Conservation (phyloP, 345 rosid genomes). For the Hibiscus trionum region DNA sequence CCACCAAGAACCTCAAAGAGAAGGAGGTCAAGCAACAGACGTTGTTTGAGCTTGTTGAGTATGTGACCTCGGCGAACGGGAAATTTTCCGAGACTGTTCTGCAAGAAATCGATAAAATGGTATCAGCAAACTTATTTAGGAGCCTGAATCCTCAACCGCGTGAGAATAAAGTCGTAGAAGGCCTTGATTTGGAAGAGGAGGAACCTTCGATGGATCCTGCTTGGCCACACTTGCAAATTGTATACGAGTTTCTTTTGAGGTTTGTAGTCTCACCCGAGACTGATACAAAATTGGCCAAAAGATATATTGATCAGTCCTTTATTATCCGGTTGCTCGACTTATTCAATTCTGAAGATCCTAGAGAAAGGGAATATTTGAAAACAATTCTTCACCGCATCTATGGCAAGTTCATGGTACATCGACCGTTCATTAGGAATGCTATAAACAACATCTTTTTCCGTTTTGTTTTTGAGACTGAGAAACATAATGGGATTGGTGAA, state of each 20-base stretch:
- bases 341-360: slow-evolving; percentile 87
- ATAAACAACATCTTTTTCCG: slow-evolving; percentile 69
- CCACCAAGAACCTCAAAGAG: slow-evolving; percentile 62
- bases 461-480: slow-evolving; percentile 73
- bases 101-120: slow-evolving; percentile 59
- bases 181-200: slow-evolving; percentile 72
- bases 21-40: slow-evolving; percentile 82
- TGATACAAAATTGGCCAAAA: slow-evolving; percentile 69
- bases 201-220: slow-evolving; percentile 79
- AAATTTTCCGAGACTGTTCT: slow-evolving; percentile 56
- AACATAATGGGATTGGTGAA: slow-evolving; percentile 79
- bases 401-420: slow-evolving; percentile 94
- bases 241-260: slow-evolving; percentile 67
- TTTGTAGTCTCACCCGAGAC: slow-evolving; percentile 71
- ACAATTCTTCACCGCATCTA: slow-evolving; percentile 77
- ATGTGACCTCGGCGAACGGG: slow-evolving; percentile 55
- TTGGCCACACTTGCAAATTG: slow-evolving; percentile 87
- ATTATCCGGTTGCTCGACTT: slow-evolving; percentile 57
- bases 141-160: slow-evolving; percentile 49
- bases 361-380: slow-evolving; percentile 87
- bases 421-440: slow-evolving; percentile 76
- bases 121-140: slow-evolving; percentile 67
- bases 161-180: slow-evolving; percentile 48
- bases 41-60: slow-evolving; percentile 71
- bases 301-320: slow-evolving; percentile 58